Evolutionary conservation across 2,329 filamentous ascomycete species (phyloP), one percentile per base, ranked within the genome.

Genomic region (Diaporthe helianthi): DNA sequence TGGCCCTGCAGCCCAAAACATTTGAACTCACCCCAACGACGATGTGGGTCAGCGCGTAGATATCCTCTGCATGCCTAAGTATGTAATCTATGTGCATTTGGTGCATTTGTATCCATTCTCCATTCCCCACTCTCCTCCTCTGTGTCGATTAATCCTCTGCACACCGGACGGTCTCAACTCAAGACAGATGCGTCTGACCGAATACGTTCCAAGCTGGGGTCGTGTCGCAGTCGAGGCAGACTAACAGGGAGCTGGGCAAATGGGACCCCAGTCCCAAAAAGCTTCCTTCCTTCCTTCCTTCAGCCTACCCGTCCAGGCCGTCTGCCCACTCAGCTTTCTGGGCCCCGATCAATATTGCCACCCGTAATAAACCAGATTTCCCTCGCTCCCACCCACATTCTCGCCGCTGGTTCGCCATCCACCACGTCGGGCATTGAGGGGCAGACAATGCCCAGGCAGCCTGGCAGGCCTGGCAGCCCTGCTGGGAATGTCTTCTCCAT

Each of bases 291-390:
- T 36, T 55, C 53, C 13, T 3, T 38, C 33, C 36, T n/a, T n/a
- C n/a, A n/a, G n/a, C n/a, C n/a, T n/a, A 38, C 13, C 36, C 15
- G 36, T 38, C 36, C 36, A 36, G 10, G 31, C 8, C 31, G 33
- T 10, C 5, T 2, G 10, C 52, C 52, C 52, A 38, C 13, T 47
- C 38, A 61, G 38, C 41, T n/a, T 46, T 31, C 13, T 22, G 26
- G 17, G n/a, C 41, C 44, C n/a, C 58, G 49, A 26, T 36, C 58
- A 63, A 63, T 63, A n/a, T 63, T 49, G 58, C 58, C 58, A 63
- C 58, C 58, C 58, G 29, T 47, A 49, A 63, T 47, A 49, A 63
- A 33, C 26, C 58, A 41, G n/a, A 33, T 33, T 1, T 60, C 41
- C n/a, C 58, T 63, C 19, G 38, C 38, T 63, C 58, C 44, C 58